Base-by-base conservation (phyloP, 176 grass and related monocot genomes). In the Phoenix roebelenii region DNA sequence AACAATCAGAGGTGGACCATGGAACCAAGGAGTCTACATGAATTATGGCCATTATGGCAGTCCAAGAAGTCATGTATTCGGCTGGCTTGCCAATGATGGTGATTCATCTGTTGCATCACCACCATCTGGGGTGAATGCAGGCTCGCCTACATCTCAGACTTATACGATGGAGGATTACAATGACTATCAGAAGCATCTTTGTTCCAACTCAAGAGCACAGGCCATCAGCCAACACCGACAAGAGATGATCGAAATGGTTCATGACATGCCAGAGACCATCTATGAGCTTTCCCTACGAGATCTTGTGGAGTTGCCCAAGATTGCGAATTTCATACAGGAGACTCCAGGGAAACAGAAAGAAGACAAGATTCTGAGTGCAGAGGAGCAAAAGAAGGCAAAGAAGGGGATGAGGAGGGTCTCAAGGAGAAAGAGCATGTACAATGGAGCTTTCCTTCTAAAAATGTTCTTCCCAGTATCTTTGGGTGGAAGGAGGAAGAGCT, bases 221-320 rank as follows among this genome's bases (percentile, higher is more conserved):
- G 22, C 50, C 6, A 58, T 35, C 20, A 10, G 12, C 35, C 61
- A 28, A 24, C 26, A 44, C 24, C 39, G 49, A 15, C 18, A 15
- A 15, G 57, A 58, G 52, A 76, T 60, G 59, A 22, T 35, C 2
- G 35, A 20, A 17, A 50, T 23, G 24, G 32, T 12, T 1, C 35
- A 59, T 17, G 52, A 52, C 19, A 20, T 77, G 58, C 64, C 63
- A 9, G 71, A 88, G 5, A 55, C 71, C 18, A 26, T 22, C 10
- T 64, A 64, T 4, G 76, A 88, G 20, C 20, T 88, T 60, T 87
- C 83, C 0, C 61, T 87, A 15, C 51, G 65, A 59, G 74, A 78
- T 58, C 58, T 77, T 53, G 51, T 20, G 18, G 60, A 78, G 70
- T 59, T 75, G 15, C 57, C 60, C 17, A 57, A 15, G 3, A 49